Percentiles rank a stretch among this genome's conserved stretches.
phyloP scores from a whole-genome alignment of 2,329 filamentous ascomycete genomes.

The Thielaviopsis populi region DNA sequence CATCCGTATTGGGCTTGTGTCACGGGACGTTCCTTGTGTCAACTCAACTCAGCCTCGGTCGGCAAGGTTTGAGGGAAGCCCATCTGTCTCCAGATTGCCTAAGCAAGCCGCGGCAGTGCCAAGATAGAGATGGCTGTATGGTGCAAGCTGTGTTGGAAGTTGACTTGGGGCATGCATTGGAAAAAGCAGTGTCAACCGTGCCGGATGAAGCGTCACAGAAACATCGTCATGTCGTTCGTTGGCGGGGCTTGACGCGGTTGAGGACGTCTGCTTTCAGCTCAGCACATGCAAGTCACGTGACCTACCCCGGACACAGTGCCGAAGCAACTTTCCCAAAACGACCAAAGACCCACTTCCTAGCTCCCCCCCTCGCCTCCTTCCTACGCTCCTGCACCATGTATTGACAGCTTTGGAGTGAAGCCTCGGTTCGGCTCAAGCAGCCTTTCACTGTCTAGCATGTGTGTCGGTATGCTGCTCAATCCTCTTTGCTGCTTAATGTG shows the following conservation, averaged over 20 bases:
- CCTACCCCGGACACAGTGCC: not conserved
- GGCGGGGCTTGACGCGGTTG: no score
- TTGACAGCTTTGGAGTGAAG: conserved; percentile 2
- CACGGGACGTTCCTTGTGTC: not conserved
- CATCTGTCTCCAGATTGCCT: not conserved
- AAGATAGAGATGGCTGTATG: no score
- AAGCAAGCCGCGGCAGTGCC: not conserved
- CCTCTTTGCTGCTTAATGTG: not conserved
- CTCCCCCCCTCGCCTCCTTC: no score
- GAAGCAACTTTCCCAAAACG: not conserved
- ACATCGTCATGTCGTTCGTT: no score
- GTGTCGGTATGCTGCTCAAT: not conserved
- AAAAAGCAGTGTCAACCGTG: no score
- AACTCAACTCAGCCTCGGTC: not conserved
- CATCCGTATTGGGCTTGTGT: not conserved
- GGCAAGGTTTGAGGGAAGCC: not conserved
- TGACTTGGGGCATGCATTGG: not conserved
- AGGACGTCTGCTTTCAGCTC: no score
- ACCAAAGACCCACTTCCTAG: not conserved
- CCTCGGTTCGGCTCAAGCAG: conserved; percentile 12
- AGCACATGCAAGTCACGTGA: not conserved
- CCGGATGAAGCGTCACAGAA: no score
- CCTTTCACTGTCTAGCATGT: not conserved
- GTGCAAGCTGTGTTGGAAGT: not conserved
- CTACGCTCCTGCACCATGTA: not conserved